These are phyloP conservation scores for Excoecaria cochinchinensis DNA, from an alignment of 345 rosid species.

Conservation along the genomic window DNA sequence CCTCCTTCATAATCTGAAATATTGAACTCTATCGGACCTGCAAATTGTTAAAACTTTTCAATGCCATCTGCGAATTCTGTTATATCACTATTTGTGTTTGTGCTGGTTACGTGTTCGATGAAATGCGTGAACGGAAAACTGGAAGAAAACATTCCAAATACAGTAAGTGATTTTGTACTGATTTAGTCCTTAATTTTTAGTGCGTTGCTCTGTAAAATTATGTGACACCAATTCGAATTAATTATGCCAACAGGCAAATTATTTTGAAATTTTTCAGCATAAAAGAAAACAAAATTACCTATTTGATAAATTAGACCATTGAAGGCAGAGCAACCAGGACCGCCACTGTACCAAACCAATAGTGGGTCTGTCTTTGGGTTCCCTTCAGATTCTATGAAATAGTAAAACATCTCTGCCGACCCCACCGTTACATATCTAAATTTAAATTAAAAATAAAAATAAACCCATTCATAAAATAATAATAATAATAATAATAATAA, in stretches of 20 bases:
- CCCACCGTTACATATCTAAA: slow-evolving; percentile 30
- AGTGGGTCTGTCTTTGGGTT: slow-evolving; percentile 32
- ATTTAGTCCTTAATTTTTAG: too few species aligned
- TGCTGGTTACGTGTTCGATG: too few species aligned
- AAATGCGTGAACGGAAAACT: too few species aligned
- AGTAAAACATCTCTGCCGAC: slow-evolving; percentile 35
- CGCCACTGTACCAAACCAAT: slow-evolving; percentile 44
- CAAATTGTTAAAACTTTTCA: slow-evolving; percentile 18
- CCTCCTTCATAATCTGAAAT: slow-evolving; percentile 22
- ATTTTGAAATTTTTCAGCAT: too few species aligned
- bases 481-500: not conserved
- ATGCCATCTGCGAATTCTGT: not conserved
- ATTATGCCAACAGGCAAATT: too few species aligned
- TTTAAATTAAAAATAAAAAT: not conserved
- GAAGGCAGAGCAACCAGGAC: slow-evolving; percentile 49
- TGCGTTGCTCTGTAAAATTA: too few species aligned
- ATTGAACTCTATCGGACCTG: slow-evolving; percentile 37
- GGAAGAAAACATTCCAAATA: too few species aligned
- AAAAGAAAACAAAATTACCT: not conserved
- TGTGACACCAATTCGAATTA: too few species aligned
- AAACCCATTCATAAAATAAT: not conserved
- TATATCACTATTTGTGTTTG: too few species aligned
- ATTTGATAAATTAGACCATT: slow-evolving; percentile 13
- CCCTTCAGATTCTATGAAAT: slow-evolving; percentile 42
- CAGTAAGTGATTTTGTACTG: not conserved